Conservation (phyloP, 352 stramenopile species). For the Aphanomyces cochlioides region DNA sequence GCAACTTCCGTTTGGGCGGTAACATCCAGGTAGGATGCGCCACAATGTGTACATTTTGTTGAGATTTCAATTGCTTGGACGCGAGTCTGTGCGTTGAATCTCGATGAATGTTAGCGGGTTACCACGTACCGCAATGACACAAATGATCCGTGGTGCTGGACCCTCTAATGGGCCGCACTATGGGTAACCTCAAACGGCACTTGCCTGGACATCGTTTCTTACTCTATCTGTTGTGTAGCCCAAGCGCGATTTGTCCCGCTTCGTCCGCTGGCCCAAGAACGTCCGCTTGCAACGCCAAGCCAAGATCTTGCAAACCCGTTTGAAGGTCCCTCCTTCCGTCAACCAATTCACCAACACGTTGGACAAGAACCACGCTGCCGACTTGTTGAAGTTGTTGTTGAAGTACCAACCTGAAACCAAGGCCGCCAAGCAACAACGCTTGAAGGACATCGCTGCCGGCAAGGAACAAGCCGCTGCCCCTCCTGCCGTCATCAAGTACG, state of each 20-base stretch:
- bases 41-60: neutral
- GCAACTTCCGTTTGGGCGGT: constrained; percentile 95
- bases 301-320: constrained; percentile 97
- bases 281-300: constrained; percentile 98
- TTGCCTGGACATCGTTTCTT: constrained; percentile 16
- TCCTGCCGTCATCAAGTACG: constrained; percentile 95
- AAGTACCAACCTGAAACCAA: constrained; percentile 99
- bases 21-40: constrained; percentile 89
- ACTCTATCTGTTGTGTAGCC: constrained; percentile 51
- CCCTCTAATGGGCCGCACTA: constrained; percentile 27
- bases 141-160: constrained; percentile 82
- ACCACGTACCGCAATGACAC: constrained; percentile 89
- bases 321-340: constrained; percentile 98
- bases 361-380: constrained; percentile 97
- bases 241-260: constrained; percentile 96
- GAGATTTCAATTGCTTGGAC: neutral
- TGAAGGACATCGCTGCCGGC: constrained; percentile 95
- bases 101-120: constrained; percentile 65
- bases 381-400: constrained; percentile 98
- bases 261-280: constrained; percentile 98
- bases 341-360: constrained; percentile 99
- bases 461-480: constrained; percentile 87
- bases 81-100: constrained; percentile 27
- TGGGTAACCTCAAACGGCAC: constrained; percentile 10
- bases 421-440: constrained; percentile 95